A percentile compares a stretch with the other conserved stretches of the same genome.
Conservation (phyloP, 768 basidiomycete genomes). For the Trametes sanguinea region DNA sequence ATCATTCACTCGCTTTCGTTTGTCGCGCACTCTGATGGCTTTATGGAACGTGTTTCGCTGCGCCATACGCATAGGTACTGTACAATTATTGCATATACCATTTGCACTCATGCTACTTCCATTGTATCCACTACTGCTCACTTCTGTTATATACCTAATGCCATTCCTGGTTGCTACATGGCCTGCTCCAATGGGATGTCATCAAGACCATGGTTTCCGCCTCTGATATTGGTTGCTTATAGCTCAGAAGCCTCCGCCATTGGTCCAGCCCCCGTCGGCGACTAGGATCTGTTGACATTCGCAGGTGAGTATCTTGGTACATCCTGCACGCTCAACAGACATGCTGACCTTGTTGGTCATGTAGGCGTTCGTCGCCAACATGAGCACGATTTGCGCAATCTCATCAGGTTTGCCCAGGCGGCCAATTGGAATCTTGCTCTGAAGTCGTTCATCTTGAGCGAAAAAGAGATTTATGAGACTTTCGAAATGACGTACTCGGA, state of each 20-base stretch:
- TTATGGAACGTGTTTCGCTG: background rate
- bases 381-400: slow-evolving; percentile 52
- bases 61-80: slow-evolving; percentile 16
- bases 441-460: background rate
- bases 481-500: slow-evolving; percentile 31
- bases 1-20: slow-evolving; percentile 4
- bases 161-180: no score
- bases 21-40: background rate
- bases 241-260: slow-evolving; percentile 41
- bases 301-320: background rate
- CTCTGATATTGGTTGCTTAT: background rate
- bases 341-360: slow-evolving; percentile 56
- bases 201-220: background rate
- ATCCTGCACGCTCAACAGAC: background rate
- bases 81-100: slow-evolving; percentile 17
- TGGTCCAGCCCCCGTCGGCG: slow-evolving; percentile 48
- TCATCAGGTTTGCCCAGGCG: slow-evolving; percentile 53
- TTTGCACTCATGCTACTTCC: slow-evolving; percentile 8
- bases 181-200: background rate
- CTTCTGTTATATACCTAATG: background rate
- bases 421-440: slow-evolving; percentile 53
- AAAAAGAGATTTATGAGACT: background rate
- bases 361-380: slow-evolving; percentile 52
- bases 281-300: slow-evolving; percentile 41
- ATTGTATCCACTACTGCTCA: slow-evolving; percentile 18